Evolutionary conservation across 768 basidiomycete genomes (phyloP).

Genomic region (Phylloporus rhodoxanthus): DNA sequence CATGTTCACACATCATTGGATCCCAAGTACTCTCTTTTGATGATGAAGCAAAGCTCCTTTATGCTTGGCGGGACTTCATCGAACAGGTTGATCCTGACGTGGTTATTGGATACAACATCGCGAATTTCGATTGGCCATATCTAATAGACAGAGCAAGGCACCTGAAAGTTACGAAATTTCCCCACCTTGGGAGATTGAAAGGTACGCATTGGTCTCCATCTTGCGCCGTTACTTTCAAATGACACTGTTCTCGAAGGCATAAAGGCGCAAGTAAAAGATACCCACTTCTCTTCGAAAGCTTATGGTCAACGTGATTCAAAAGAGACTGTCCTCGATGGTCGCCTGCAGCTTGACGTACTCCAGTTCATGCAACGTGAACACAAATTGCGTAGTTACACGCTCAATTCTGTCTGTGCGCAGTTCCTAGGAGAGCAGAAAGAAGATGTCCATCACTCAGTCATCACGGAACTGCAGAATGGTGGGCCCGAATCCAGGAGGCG

Average conservation of each 20-base stretch:
- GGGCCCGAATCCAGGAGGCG: constrained; percentile 89
- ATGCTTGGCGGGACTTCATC: constrained; percentile 86
- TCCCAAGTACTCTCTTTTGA: constrained; percentile 87
- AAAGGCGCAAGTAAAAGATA: constrained; percentile 79
- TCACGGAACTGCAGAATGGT: constrained; percentile 96
- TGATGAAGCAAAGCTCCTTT: constrained; percentile 67
- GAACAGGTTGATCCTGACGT: constrained; percentile 90
- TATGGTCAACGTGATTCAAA: constrained; percentile 97
- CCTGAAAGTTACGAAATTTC: constrained; percentile 64
- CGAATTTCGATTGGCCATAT: constrained; percentile 95
- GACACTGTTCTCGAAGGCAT: constrained; percentile 41
- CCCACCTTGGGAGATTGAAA: constrained; percentile 68
- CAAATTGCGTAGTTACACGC: constrained; percentile 92
- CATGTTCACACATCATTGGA: constrained; percentile 94
- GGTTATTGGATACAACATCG: constrained; percentile 92
- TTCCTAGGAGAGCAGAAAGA: constrained; percentile 99
- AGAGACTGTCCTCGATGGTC: constrained; percentile 83
- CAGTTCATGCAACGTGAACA: constrained; percentile 99
- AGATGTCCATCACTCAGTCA: constrained; percentile 97
- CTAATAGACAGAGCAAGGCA: constrained; percentile 87
- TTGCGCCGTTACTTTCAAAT: background rate
- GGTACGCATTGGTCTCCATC: constrained; percentile 37
- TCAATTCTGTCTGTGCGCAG: constrained; percentile 96
- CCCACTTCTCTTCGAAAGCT: constrained; percentile 97
- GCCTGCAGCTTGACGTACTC: constrained; percentile 90